Evolutionary conservation across 1,284 basidiomycete genomes (phyloP), one percentile per base, ranked within the genome.

Genomic region (Psilocybe mexicana): DNA sequence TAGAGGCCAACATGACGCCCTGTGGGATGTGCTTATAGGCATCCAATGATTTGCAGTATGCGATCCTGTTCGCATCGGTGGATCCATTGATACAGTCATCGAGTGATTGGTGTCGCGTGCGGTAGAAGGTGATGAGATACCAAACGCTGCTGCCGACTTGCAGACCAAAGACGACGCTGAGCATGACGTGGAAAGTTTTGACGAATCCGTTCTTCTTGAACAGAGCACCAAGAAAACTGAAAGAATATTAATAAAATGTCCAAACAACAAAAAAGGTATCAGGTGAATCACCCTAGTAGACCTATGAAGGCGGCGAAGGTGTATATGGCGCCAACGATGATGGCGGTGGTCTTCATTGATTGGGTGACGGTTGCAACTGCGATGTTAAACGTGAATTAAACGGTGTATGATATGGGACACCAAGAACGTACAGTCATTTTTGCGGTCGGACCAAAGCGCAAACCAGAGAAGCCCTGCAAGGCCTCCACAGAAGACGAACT

Each of bases 201-300:
- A 76, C 69, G 30, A 72, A 69, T 12, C 67, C 70, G 49, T 69
- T 66, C 59, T 72, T 76, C 55, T 69, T 74, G 57, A 70, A 63
- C 28, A 75, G 59, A 33, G 72, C 72, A 42, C 74, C 74, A 18
- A 76, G 58, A 62, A 76, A 74, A 11, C 75, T 76, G 30, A 24
- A 7, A 36, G 30, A 50, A 24, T 11, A 45, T 45, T 24, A 54
- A 55, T 48, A 23, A 30, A 28, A 7, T 43, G 46, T 3, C 26
- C 18, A 24, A 26, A 46, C 44, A 43, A 23, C 30, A 18, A 33
- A 36, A 25, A 43, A 38, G 25, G 43, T 23, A 47, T 46, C 38
- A 44, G 35, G 18, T 14, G 7, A 60, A 64, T 54, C 57, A 74
- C 74, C 75, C 74, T 25, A 71, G 55, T n/a, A 76, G 55, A 30